Percentiles rank a stretch among this genome's conserved stretches.
phyloP scores from a whole-genome alignment of 2,329 filamentous ascomycete species.

The Parafenestella ontariensis region DNA sequence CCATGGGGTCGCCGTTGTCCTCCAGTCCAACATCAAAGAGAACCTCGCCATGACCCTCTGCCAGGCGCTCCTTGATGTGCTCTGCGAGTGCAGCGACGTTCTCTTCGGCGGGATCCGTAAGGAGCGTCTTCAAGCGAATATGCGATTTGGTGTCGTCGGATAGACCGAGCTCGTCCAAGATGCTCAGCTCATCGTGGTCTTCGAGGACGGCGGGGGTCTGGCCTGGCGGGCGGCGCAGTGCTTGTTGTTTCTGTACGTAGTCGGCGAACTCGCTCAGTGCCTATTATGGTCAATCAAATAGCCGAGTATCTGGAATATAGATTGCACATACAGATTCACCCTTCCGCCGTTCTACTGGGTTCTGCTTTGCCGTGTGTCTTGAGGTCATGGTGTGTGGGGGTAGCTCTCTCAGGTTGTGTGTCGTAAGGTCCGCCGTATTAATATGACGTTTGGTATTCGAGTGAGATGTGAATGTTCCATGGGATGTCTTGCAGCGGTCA shows the following conservation, averaged over 20 bases:
- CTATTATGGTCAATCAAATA: constrained; percentile 45
- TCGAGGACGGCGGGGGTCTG: constrained; percentile 53
- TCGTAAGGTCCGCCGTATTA: constrained; percentile 32
- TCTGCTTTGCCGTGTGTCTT: constrained; percentile 61
- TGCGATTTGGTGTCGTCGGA: constrained; percentile 70
- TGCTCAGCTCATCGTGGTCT: constrained; percentile 88
- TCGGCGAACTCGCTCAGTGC: constrained; percentile 96
- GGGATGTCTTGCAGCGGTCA: constrained; percentile 36
- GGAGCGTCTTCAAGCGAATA: constrained; percentile 75
- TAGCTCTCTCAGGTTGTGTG: constrained; percentile 26
- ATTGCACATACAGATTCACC: constrained; percentile 75
- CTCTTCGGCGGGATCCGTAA: constrained; percentile 67
- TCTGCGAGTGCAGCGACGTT: constrained; percentile 68
- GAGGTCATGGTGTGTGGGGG: constrained; percentile 39
- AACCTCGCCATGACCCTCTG: constrained; percentile 86
- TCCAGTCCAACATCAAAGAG: constrained; percentile 93
- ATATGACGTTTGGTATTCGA: constrained; percentile 29
- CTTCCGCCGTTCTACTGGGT: constrained; percentile 80
- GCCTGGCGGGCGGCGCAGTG: constrained; percentile 61
- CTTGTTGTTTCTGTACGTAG: constrained; percentile 94
- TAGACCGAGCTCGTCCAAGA: constrained; percentile 79
- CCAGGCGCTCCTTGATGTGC: constrained; percentile 68
- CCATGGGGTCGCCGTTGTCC: constrained; percentile 86
- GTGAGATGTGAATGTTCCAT: constrained; percentile 41
- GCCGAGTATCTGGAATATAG: not conserved